Percentiles rank a stretch among this genome's conserved stretches.
These are phyloP conservation scores for Amphibolis antarctica DNA, from an alignment of 106 monocot species.

Conservation along the genomic window DNA sequence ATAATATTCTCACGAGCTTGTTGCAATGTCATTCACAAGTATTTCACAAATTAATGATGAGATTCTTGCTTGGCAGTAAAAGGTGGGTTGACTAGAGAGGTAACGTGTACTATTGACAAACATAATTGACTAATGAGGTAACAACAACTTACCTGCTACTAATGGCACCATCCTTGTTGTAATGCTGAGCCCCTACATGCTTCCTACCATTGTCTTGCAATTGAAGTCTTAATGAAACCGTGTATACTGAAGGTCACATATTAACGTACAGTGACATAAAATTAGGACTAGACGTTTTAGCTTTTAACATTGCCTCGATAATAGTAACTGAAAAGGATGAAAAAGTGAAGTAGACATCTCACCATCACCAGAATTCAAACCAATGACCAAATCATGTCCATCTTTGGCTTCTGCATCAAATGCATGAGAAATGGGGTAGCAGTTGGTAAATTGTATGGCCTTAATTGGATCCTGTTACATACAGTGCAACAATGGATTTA, in stretches of 20 bases:
- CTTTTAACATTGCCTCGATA: background rate
- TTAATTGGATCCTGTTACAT: slow-evolving; percentile 78
- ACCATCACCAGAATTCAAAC: slow-evolving; percentile 87
- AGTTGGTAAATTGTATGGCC: slow-evolving; percentile 68
- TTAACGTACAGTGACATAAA: background rate
- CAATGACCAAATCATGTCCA: slow-evolving; percentile 95
- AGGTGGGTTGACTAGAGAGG: background rate
- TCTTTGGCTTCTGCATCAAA: slow-evolving; percentile 88
- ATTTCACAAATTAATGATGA: too few species aligned
- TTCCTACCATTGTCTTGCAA: slow-evolving; percentile 88
- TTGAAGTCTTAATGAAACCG: slow-evolving; percentile 88
- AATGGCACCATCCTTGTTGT: slow-evolving; percentile 71
- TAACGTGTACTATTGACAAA: background rate
- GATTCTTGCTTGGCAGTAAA: too few species aligned
- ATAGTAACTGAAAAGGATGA: background rate
- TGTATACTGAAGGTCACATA: slow-evolving; percentile 47
- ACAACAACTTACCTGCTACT: slow-evolving; percentile 75
- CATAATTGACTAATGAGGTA: background rate
- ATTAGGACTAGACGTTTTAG: background rate
- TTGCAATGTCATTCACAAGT: too few species aligned
- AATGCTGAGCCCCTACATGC: slow-evolving; percentile 86
- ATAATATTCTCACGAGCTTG: too few species aligned
- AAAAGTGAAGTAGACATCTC: slow-evolving; percentile 6
- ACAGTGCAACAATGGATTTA: too few species aligned
- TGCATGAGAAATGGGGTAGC: slow-evolving; percentile 75